These are phyloP conservation scores for Fusarium stilboides DNA, from an alignment of 2,329 filamentous ascomycete genomes.

Conservation along the genomic window DNA sequence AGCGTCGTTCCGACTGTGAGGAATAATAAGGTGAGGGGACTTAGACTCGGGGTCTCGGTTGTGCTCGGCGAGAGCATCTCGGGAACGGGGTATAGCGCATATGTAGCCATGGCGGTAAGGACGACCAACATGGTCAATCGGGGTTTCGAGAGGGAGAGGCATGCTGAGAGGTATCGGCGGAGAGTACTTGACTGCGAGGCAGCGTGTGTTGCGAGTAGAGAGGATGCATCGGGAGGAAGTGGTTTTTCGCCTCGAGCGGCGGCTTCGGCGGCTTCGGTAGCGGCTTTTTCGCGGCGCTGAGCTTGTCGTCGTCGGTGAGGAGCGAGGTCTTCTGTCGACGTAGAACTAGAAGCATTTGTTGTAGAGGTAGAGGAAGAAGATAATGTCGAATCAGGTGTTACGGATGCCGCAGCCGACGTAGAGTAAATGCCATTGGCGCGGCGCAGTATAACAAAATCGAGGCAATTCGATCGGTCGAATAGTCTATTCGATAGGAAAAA, in stretches of 20 bases:
- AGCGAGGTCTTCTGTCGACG: constrained; percentile 47
- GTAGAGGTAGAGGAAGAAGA: constrained; percentile 39
- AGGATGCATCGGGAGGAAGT: constrained; percentile 68
- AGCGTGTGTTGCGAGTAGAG: constrained; percentile 68
- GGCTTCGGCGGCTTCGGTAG: constrained; percentile 41
- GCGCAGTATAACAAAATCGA: constrained; percentile 53
- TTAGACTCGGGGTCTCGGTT: constrained; percentile 82
- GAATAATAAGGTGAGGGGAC: constrained; percentile 91
- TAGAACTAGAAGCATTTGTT: constrained; percentile 37
- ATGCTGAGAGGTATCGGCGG: constrained; percentile 80
- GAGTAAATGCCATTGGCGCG: constrained; percentile 51
- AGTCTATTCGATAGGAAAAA: constrained; percentile 58
- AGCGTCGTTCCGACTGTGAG: constrained; percentile 91
- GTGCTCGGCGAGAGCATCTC: constrained; percentile 81
- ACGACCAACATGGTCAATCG: constrained; percentile 93
- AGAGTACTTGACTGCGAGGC: constrained; percentile 67
- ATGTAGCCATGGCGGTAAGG: constrained; percentile 90
- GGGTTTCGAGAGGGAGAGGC: constrained; percentile 94
- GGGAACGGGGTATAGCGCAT: constrained; percentile 93
- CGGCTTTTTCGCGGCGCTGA: constrained; percentile 46
- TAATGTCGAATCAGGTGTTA: constrained; percentile 36
- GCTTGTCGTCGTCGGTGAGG: constrained; percentile 57
- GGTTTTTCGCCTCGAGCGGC: constrained; percentile 45
- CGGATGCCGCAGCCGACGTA: constrained; percentile 41
- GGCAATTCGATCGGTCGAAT: constrained; percentile 56